A percentile compares a stretch with the other conserved stretches of the same genome.
Evolutionary conservation across 306 rosid genomes (phyloP).

Genomic region (Prunus fruticosa): DNA sequence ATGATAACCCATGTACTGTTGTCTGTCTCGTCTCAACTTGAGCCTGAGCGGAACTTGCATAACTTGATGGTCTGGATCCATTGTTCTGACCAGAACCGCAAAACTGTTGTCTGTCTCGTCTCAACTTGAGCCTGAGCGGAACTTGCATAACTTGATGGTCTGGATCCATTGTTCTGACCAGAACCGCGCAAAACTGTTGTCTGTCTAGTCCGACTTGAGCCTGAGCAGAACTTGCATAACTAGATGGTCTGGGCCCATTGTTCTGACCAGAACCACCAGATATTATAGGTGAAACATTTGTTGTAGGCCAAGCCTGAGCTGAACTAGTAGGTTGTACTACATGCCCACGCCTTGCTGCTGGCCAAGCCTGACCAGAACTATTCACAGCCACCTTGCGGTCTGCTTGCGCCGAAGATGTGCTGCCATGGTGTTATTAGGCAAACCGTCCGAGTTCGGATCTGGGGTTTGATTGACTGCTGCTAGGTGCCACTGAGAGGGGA

Average conservation of each 20-base stretch:
- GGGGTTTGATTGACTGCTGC: constrained; percentile 51
- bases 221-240: constrained; percentile 8
- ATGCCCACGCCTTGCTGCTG: constrained; percentile 57
- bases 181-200: constrained; percentile 4
- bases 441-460: constrained; percentile 53
- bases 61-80: constrained; percentile 29
- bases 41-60: constrained; percentile 23
- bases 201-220: background rate
- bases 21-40: constrained; percentile 13
- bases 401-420: constrained; percentile 69
- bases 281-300: constrained; percentile 24
- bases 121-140: constrained; percentile 18
- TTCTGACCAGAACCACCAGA: too few species aligned
- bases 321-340: constrained; percentile 38
- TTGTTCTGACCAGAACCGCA: constrained; percentile 29
- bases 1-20: constrained; percentile 33
- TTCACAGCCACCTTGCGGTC: constrained; percentile 47
- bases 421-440: constrained; percentile 72
- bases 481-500: constrained; percentile 58
- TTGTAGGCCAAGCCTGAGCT: constrained; percentile 41
- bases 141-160: constrained; percentile 26
- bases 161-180: constrained; percentile 31
- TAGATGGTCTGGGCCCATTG: too few species aligned
- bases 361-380: constrained; percentile 72
- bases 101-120: background rate